Percentiles rank a stretch among this genome's conserved stretches.
These are phyloP conservation scores for Fraxinus platypoda DNA, from an alignment of 305 asterid species.

Conservation along the genomic window DNA sequence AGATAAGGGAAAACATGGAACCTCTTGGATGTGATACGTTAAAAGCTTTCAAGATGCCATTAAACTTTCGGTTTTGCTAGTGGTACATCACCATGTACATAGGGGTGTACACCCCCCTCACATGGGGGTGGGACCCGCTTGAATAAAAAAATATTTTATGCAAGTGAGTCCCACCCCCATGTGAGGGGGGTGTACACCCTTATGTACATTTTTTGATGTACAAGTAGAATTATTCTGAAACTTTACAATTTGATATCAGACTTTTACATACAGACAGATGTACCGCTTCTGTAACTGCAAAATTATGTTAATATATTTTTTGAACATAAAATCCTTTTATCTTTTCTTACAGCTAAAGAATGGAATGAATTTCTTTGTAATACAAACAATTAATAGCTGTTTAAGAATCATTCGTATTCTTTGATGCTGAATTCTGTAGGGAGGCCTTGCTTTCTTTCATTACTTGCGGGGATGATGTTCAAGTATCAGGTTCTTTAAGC, in stretches of 20 bases:
- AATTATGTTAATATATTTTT: neutral
- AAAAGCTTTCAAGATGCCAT: neutral
- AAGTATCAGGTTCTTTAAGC: conserved; percentile 83
- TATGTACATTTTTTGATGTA: too few relatives aligned
- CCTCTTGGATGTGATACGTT: neutral
- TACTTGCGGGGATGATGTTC: conserved; percentile 74
- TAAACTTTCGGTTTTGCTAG: neutral
- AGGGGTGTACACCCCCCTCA: too few relatives aligned
- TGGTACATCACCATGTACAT: too few relatives aligned
- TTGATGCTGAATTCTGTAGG: conserved; percentile 44
- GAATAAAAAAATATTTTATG: too few relatives aligned
- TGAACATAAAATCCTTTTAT: neutral
- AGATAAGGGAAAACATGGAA: neutral
- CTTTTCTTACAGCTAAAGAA: conserved; percentile 17
- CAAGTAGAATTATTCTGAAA: too few relatives aligned
- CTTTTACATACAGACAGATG: neutral
- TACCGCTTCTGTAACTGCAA: neutral
- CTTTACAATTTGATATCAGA: neutral
- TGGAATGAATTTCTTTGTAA: conserved; percentile 14
- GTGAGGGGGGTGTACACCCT: too few relatives aligned
- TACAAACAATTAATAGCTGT: neutral
- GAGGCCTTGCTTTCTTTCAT: conserved; percentile 87
- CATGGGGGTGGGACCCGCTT: too few relatives aligned
- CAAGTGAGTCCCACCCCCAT: too few relatives aligned
- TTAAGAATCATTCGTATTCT: conserved; percentile 12